Evolutionary conservation across 495 filamentous ascomycete species (phyloP).

Genomic region (Podospora didyma): DNA sequence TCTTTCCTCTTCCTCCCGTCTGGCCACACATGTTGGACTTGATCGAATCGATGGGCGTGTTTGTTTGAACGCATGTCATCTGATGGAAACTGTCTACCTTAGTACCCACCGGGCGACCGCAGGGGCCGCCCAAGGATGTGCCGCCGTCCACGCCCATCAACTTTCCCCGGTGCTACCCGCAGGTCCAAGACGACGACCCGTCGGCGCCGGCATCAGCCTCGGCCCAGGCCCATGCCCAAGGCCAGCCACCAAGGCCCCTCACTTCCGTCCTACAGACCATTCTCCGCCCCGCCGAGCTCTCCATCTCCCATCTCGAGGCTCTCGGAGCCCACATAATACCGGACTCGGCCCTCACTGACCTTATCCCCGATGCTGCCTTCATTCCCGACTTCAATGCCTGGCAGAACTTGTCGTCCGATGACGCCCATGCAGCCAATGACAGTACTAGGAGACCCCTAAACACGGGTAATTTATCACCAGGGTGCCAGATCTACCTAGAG

Average conservation of each 20-base stretch:
- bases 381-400: slow-evolving; percentile 45
- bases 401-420: slow-evolving; percentile 41
- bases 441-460: slow-evolving; percentile 38
- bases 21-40: too few species aligned
- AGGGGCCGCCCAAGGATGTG: slow-evolving; percentile 40
- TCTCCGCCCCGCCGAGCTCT: slow-evolving; percentile 44
- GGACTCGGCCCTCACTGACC: slow-evolving; percentile 37
- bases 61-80: too few species aligned
- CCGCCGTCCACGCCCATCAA: slow-evolving; percentile 50
- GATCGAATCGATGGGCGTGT: too few species aligned
- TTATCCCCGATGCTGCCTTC: slow-evolving; percentile 45
- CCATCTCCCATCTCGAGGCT: slow-evolving; percentile 42
- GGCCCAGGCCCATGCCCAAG: background rate
- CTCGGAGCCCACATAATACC: slow-evolving; percentile 46
- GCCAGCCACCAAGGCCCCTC: slow-evolving; percentile 27
- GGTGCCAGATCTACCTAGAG: slow-evolving; percentile 48
- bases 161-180: slow-evolving; percentile 43
- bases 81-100: slow-evolving; percentile 20
- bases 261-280: slow-evolving; percentile 42
- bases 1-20: background rate
- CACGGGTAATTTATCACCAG: slow-evolving; percentile 46
- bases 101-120: slow-evolving; percentile 28
- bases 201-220: background rate
- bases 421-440: slow-evolving; percentile 37
- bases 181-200: slow-evolving; percentile 13